phyloP scores from a whole-genome alignment of 176 grass and related monocot species.

The Carex cristatella region DNA sequence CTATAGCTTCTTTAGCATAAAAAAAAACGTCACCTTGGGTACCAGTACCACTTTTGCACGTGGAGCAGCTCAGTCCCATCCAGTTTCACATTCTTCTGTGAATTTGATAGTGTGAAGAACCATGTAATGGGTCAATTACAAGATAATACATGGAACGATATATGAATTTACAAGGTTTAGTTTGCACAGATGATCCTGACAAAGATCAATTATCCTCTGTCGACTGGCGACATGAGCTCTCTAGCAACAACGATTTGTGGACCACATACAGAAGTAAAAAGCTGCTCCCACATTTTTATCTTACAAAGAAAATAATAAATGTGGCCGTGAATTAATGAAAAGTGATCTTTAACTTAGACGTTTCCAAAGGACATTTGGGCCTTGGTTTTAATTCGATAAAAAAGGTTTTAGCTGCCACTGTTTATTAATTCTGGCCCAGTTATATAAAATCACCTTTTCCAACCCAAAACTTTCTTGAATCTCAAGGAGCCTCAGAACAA shows the following conservation, averaged over 20 bases:
- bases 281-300: not conserved
- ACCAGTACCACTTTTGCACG: constrained; percentile 6
- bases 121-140: not conserved
- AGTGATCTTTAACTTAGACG: not conserved
- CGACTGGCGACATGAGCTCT: not conserved
- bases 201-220: constrained; percentile 2
- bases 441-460: not conserved
- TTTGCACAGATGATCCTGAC: not conserved
- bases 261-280: not conserved
- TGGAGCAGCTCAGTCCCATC: constrained; percentile 11
- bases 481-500: not conserved
- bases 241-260: not conserved
- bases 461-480: not conserved
- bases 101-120: not conserved
- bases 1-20: not conserved
- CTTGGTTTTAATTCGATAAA: not conserved
- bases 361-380: not conserved
- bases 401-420: not conserved
- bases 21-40: not conserved
- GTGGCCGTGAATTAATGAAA: not conserved
- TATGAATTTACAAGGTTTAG: not conserved
- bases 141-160: too few species aligned
- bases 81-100: not conserved
- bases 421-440: not conserved
- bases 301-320: not conserved